Percentiles rank a stretch among this genome's conserved stretches.
These are phyloP conservation scores for Nyssa sinensis DNA, from an alignment of 148 eudicot genomes.

Conservation along the genomic window DNA sequence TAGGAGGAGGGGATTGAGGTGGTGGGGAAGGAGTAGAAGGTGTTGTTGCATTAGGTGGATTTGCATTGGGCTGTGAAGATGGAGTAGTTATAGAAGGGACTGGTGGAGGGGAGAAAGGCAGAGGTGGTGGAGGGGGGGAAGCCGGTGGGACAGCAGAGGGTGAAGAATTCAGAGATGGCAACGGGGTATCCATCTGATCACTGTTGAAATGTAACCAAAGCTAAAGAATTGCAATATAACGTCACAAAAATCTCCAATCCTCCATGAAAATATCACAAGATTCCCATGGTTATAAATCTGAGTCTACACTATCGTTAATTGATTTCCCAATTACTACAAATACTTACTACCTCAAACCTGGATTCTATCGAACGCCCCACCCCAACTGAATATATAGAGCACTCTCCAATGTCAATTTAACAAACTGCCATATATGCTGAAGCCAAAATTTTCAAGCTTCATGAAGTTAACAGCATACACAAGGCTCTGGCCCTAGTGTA, in stretches of 20 bases:
- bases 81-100: slow-evolving; percentile 24
- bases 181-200: slow-evolving; percentile 36
- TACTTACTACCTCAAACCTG: background rate
- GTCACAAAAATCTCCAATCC: slow-evolving; percentile 16
- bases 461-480: background rate
- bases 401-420: background rate
- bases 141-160: slow-evolving; percentile 37
- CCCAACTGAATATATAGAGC: background rate
- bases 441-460: background rate
- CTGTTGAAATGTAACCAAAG: background rate
- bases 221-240: slow-evolving; percentile 3
- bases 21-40: slow-evolving; percentile 24
- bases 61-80: slow-evolving; percentile 27
- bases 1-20: slow-evolving; percentile 36
- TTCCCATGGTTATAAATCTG: slow-evolving; percentile 1
- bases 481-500: background rate
- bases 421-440: background rate
- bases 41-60: slow-evolving; percentile 27
- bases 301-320: background rate
- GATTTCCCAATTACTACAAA: slow-evolving; percentile 34
- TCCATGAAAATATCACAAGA: slow-evolving; percentile 8
- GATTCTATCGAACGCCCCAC: background rate
- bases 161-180: slow-evolving; percentile 42
- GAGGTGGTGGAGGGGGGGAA: slow-evolving; percentile 19
- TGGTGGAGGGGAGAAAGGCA: slow-evolving; percentile 17